Evolutionary conservation across 768 basidiomycete genomes (phyloP), one percentile per base, ranked within the genome.

Genomic region (Leucocoprinus sp.): DNA sequence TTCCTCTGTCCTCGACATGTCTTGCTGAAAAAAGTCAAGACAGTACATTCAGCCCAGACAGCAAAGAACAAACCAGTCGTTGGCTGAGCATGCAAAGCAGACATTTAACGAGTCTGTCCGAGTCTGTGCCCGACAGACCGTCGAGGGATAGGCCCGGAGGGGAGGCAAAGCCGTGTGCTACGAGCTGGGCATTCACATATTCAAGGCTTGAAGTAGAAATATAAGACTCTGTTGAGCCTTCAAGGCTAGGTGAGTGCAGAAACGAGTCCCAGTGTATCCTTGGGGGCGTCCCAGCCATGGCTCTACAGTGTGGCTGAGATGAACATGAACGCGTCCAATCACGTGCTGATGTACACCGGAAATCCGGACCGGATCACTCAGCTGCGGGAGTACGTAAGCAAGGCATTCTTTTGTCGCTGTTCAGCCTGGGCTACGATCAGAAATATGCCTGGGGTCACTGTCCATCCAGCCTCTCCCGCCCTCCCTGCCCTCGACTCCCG

Each of bases 1-100:
- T 8, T 85, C 79, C 56, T 93, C 90, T 27, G 82, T 78, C n/a
- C 78, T 69, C 8, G 75, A 66, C 78, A 91, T 84, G 60, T 93
- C 90, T 56, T 81, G 66, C 73, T 74, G 23, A 44, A 27, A 36
- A 24, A 31, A 18, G 42, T 19, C 38, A 29, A 50, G 15, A 26
- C 37, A 29, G 4, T 15, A 22, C 3, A 28, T 23, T 17, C 28
- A 6, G 12, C 11, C n/a, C 21, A 34, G 23, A 17, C 8, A 11
- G 11, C 31, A 26, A 15, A 15, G 22, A 31, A 33, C 84, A 50
- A 57, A 92, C 89, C 59, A 87, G 67, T 55, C 89, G 68, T 60
- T 90, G 85, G 46, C 82, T 70, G 34, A 93, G 67, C 72, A 93
- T 72, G 1, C 73, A 71, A 4, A 90, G 64, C n/a, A 93, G 53